These are phyloP conservation scores for Anacardium occidentale DNA, from an alignment of 345 rosid species.

Conservation along the genomic window DNA sequence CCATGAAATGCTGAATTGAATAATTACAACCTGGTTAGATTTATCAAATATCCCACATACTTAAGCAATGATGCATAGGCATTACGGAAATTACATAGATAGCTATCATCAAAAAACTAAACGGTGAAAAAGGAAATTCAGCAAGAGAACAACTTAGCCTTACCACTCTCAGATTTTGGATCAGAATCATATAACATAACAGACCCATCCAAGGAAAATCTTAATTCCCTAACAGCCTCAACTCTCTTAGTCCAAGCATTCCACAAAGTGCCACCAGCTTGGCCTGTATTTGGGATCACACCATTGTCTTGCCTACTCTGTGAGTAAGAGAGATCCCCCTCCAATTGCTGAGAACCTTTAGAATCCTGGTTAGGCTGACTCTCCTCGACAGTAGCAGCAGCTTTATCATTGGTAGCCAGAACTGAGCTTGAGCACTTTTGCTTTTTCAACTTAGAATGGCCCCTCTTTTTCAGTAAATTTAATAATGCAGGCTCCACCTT, in stretches of 20 bases:
- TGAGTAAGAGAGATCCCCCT: conserved; percentile 22
- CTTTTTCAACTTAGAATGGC: conserved; percentile 52
- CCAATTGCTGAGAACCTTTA: conserved; percentile 28
- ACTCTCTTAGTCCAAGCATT: conserved; percentile 82
- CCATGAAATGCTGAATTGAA: background rate
- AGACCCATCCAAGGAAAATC: conserved; percentile 78
- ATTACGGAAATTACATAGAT: background rate
- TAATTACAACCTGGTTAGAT: background rate
- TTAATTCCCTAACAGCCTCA: conserved; percentile 63
- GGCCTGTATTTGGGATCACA: conserved; percentile 30
- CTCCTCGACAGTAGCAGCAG: conserved; percentile 17
- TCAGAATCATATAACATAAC: conserved; percentile 43
- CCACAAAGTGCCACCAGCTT: conserved; percentile 49
- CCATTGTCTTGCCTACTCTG: conserved; percentile 26
- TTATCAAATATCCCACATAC: background rate
- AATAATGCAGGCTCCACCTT: conserved; percentile 75
- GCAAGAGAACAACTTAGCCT: conserved; percentile 21
- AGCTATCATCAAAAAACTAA: background rate
- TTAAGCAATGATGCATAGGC: background rate
- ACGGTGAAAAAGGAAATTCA: background rate
- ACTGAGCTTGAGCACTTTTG: conserved; percentile 36
- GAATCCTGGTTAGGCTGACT: conserved; percentile 26
- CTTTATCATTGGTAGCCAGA: conserved; percentile 18
- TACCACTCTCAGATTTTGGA: conserved; percentile 41
- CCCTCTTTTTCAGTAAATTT: conserved; percentile 60